Base-by-base conservation (phyloP, 148 eudicot genomes). In the Silene uniflora region DNA sequence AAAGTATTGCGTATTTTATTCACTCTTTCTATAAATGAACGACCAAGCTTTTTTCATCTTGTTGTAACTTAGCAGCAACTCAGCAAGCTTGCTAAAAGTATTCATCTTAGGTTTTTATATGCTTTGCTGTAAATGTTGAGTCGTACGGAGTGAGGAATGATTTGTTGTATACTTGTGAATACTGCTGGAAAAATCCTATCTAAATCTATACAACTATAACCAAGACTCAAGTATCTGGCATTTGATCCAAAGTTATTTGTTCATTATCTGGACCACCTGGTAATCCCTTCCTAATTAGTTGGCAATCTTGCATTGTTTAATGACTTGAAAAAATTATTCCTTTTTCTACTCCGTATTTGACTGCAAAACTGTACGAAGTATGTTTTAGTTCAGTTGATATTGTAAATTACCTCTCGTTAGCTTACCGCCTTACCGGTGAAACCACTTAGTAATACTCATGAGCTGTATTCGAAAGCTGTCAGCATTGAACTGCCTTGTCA, bases 221-320 rank as follows among this genome's bases (percentile, higher is more conserved):
- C 27, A 47, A 8, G 6, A 47, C 9, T 52, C 56, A 12, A 39
- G 56, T 52, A 52, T 52, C 14, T 52, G 56, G 56, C 56, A 22
- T 62, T 23, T 24, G 29, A 62, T 10, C 35, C 27, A 24, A 62
- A 62, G 24, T 24, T 22, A 10, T 23, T 13, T 16, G 42, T 65
- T 18, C 44, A 65, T 65, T 14, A 65, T 65, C 44, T n/a, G 19
- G 62, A 11, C 23, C 23, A 14, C 2, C 23, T 59, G 32, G 23
- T 61, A 10, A 61, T 23, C 13, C 65, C 23, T 23, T 21, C 65
- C 23, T 23, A n/a, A 65, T 21, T 29, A 19, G 55, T 10, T 68
- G 72, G 72, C 65, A 0, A 54, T 75, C 62, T 21, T 75, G 23
- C 11, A 68, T 42, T n/a, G 62, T 60, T 47, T 63, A 62, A 61